phyloP scores from a whole-genome alignment of 805 yeast species.

The Isabelozyma gotoi region DNA sequence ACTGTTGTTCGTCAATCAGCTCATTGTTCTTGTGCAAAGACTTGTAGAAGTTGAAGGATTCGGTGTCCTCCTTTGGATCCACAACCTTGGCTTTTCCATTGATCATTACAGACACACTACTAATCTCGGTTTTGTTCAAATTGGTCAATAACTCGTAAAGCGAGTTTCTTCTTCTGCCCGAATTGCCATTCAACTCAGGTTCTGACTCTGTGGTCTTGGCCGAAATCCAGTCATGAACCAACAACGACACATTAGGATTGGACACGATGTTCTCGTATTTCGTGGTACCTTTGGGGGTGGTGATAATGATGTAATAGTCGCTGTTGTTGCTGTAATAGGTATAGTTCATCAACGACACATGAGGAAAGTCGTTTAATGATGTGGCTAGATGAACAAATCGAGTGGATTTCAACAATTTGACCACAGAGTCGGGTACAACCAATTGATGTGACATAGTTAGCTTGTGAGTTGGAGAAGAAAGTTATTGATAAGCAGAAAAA shows the following conservation, averaged over 20 bases:
- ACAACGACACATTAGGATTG: conserved; percentile 78
- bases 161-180: conserved; percentile 21
- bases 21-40: conserved; percentile 58
- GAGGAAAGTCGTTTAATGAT: conserved; percentile 69
- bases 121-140: conserved; percentile 75
- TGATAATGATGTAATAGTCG: conserved; percentile 58
- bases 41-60: conserved; percentile 60
- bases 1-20: conserved; percentile 70
- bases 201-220: conserved; percentile 36
- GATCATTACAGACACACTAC: conserved; percentile 80
- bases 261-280: conserved; percentile 67
- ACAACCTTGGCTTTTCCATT: conserved; percentile 68
- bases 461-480: background rate
- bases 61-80: conserved; percentile 27
- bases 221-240: conserved; percentile 90
- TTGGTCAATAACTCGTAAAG: conserved; percentile 60
- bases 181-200: conserved; percentile 5
- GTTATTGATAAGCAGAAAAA: background rate
- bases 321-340: conserved; percentile 52
- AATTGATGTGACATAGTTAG: background rate
- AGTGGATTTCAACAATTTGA: conserved; percentile 52
- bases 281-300: conserved; percentile 70
- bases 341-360: conserved; percentile 90
- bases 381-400: conserved; percentile 86
- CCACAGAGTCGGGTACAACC: conserved; percentile 36